Percentiles rank a stretch among this genome's conserved stretches.
phyloP scores from a whole-genome alignment of 2,329 filamentous ascomycete genomes.

The Claviceps maximensis region DNA sequence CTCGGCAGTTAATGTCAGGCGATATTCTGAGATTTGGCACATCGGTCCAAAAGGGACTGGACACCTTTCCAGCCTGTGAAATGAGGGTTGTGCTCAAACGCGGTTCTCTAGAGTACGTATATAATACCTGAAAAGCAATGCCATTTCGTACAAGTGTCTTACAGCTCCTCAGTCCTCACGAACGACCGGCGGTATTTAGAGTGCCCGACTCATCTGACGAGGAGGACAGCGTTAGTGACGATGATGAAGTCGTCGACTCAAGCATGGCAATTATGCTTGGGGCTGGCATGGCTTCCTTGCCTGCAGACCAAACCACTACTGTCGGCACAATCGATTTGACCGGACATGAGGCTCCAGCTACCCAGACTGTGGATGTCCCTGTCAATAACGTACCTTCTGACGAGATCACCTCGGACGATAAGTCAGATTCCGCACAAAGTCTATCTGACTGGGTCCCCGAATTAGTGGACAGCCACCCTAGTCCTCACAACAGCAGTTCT shows the following conservation, averaged over 20 bases:
- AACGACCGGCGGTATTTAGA: constrained; percentile 21
- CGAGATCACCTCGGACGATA: not conserved
- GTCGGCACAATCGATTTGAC: constrained; percentile 11
- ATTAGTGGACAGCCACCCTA: not conserved
- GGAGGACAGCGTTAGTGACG: constrained; percentile 16
- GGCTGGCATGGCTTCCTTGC: constrained; percentile 13
- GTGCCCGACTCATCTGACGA: constrained; percentile 30
- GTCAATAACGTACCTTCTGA: not conserved
- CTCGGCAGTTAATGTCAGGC: constrained; percentile 12
- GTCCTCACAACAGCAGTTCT: not conserved
- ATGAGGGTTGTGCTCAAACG: constrained; percentile 21
- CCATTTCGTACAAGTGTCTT: not conserved
- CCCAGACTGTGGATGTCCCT: not conserved
- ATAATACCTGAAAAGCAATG: not conserved
- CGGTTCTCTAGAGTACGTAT: constrained; percentile 14
- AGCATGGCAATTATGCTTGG: constrained; percentile 15
- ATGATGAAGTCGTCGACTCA: constrained; percentile 14
- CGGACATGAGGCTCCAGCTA: constrained; percentile 1
- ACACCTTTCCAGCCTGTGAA: constrained; percentile 24
- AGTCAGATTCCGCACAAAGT: not conserved
- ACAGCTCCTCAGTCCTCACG: constrained; percentile 11
- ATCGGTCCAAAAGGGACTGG: constrained; percentile 19
- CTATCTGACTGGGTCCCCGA: not conserved
- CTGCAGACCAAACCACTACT: constrained; percentile 9
- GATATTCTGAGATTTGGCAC: constrained; percentile 25